Evolutionary conservation across 2,329 filamentous ascomycete genomes (phyloP).

Genomic region (Hypoxylon sp.): DNA sequence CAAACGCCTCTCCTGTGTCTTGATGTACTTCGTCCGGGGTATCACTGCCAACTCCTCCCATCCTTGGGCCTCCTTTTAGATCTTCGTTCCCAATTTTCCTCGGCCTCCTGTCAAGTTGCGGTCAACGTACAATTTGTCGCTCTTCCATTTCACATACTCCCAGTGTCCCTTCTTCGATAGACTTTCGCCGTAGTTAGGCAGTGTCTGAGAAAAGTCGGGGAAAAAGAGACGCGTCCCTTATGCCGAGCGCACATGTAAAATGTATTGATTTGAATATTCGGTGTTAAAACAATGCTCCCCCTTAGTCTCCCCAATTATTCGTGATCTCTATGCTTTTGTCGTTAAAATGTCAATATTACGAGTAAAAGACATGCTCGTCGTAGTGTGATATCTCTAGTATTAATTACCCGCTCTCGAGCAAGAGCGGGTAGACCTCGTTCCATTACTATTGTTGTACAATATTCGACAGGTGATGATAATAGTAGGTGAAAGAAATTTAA

Average conservation of each 20-base stretch:
- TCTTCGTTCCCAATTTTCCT: conserved; percentile 37
- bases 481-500: conserved; percentile 31
- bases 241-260: conserved; percentile 40
- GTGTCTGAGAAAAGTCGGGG: conserved; percentile 20
- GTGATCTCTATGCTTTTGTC: conserved; percentile 43
- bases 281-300: conserved; percentile 24
- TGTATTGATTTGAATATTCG: conserved; percentile 42
- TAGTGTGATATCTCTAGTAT: conserved; percentile 43
- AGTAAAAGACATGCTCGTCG: conserved; percentile 39
- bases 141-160: conserved; percentile 12
- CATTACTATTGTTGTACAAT: conserved; percentile 43
- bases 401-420: conserved; percentile 34
- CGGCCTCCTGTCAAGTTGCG: conserved; percentile 33
- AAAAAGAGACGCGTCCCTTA: conserved; percentile 32
- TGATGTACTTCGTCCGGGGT: conserved; percentile 35
- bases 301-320: conserved; percentile 28
- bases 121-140: conserved; percentile 31
- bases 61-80: conserved; percentile 31
- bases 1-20: conserved; percentile 13
- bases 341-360: conserved; percentile 39
- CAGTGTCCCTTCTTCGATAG: conserved; percentile 6
- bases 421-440: conserved; percentile 30
- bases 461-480: conserved; percentile 28
- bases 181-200: conserved; percentile 23
- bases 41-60: conserved; percentile 36